Percentiles rank a stretch among this genome's conserved stretches.
phyloP scores from a whole-genome alignment of 768 basidiomycete genomes.

The Tricholoma furcatifolium region DNA sequence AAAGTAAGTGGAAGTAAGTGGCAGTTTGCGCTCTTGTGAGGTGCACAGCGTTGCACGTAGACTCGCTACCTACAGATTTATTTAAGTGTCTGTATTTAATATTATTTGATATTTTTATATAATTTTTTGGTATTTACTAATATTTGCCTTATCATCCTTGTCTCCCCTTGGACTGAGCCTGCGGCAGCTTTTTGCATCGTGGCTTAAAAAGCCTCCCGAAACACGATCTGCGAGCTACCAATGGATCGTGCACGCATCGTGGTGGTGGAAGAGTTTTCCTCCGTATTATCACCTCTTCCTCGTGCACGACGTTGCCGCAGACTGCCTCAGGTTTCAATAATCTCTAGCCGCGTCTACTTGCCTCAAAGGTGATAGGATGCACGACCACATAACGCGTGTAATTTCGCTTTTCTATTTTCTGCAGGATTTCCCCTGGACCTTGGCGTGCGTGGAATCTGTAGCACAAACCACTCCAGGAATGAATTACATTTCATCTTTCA shows the following conservation, averaged over 20 bases:
- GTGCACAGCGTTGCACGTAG: too few relatives aligned
- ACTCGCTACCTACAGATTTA: too few relatives aligned
- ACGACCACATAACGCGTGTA: conserved; percentile 6
- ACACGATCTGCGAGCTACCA: conserved; percentile 8
- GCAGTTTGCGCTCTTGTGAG: too few relatives aligned
- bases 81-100: too few relatives aligned
- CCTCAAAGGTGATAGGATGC: background rate
- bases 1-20: too few relatives aligned
- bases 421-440: background rate
- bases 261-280: background rate
- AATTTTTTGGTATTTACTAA: conserved; percentile 7
- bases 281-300: conserved; percentile 1
- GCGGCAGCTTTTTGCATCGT: background rate
- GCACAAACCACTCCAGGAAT: conserved; percentile 11
- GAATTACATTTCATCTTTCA: conserved; percentile 18
- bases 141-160: conserved; percentile 6
- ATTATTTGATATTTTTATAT: conserved; percentile 2
- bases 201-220: background rate
- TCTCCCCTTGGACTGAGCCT: background rate
- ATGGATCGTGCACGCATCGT: conserved; percentile 12
- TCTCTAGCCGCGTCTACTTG: background rate
- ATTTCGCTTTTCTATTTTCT: conserved; percentile 3
- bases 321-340: background rate
- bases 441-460: conserved; percentile 1
- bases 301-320: background rate